Conservation (phyloP, 2,329 filamentous ascomycete genomes). For the Ilyonectria robusta region DNA sequence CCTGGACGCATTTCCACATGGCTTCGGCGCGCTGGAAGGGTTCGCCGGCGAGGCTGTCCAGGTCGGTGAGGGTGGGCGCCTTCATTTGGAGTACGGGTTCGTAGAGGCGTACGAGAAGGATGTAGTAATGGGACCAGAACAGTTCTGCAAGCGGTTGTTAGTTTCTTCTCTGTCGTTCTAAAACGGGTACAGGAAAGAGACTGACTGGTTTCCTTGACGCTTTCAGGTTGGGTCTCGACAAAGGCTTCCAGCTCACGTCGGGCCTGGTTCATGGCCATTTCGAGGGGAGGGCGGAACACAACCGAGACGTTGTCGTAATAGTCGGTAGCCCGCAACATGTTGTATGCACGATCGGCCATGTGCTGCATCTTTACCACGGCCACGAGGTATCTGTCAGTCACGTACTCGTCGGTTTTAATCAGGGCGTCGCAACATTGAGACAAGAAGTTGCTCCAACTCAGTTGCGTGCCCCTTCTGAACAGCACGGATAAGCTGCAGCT, state of each 20-base stretch:
- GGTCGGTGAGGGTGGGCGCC: conserved; percentile 28
- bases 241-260: conserved; percentile 53
- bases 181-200: neutral
- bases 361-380: conserved; percentile 53
- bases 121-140: conserved; percentile 53
- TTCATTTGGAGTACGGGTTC: conserved; percentile 55
- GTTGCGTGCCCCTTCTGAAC: conserved; percentile 51
- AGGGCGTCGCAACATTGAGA: conserved; percentile 53
- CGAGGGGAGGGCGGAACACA: conserved; percentile 44
- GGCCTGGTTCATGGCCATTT: conserved; percentile 53
- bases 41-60: conserved; percentile 32
- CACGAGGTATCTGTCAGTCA: conserved; percentile 52
- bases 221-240: conserved; percentile 38
- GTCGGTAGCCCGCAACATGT: conserved; percentile 38
- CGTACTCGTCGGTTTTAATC: conserved; percentile 45
- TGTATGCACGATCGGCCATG: conserved; percentile 49
- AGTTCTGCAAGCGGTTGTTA: conserved; percentile 45
- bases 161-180: neutral
- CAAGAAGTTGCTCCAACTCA: conserved; percentile 53
- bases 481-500: conserved; percentile 42
- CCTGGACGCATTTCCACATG: conserved; percentile 56
- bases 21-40: conserved; percentile 51
- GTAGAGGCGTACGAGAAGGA: conserved; percentile 53
- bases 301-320: conserved; percentile 42
- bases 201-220: conserved; percentile 41